These are phyloP conservation scores for Fusarium globosum DNA, from an alignment of 2,329 filamentous ascomycete genomes.

Conservation along the genomic window DNA sequence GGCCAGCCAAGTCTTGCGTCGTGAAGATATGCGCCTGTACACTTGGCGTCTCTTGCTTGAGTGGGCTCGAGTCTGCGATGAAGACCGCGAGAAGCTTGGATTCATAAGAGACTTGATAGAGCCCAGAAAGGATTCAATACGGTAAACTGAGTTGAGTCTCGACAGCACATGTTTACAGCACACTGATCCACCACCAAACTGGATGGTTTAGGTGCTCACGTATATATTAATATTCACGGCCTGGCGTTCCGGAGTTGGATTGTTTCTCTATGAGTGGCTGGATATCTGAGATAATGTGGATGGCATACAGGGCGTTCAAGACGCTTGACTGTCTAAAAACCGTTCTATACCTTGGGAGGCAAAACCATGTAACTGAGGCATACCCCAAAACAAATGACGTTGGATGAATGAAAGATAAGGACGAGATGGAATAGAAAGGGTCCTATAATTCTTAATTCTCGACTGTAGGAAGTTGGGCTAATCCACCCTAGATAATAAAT, in stretches of 20 bases:
- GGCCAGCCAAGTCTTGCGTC: constrained; percentile 69
- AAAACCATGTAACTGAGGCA: constrained; percentile 15
- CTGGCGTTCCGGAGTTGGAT: constrained; percentile 42
- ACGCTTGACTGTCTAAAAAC: background rate
- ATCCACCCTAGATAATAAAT: constrained; percentile 15
- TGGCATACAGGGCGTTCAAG: constrained; percentile 7
- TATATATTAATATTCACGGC: constrained; percentile 43
- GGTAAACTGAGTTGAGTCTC: constrained; percentile 7
- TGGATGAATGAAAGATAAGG: constrained; percentile 19
- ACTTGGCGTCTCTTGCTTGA: constrained; percentile 70
- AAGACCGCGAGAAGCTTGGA: constrained; percentile 56
- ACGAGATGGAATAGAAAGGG: constrained; percentile 23
- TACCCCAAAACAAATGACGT: constrained; percentile 15
- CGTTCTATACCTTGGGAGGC: constrained; percentile 7
- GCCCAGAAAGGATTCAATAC: constrained; percentile 30
- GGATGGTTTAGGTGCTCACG: constrained; percentile 12
- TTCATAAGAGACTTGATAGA: constrained; percentile 57
- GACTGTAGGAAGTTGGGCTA: constrained; percentile 21
- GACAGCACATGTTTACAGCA: constrained; percentile 20
- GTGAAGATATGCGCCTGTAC: constrained; percentile 75
- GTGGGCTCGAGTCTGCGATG: constrained; percentile 63
- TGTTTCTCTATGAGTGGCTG: constrained; percentile 10
- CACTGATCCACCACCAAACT: background rate
- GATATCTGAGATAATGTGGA: constrained; percentile 31
- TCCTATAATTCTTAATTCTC: constrained; percentile 26